Conservation (phyloP, 2,329 filamentous ascomycete species). For the Cercospora beticola region DNA sequence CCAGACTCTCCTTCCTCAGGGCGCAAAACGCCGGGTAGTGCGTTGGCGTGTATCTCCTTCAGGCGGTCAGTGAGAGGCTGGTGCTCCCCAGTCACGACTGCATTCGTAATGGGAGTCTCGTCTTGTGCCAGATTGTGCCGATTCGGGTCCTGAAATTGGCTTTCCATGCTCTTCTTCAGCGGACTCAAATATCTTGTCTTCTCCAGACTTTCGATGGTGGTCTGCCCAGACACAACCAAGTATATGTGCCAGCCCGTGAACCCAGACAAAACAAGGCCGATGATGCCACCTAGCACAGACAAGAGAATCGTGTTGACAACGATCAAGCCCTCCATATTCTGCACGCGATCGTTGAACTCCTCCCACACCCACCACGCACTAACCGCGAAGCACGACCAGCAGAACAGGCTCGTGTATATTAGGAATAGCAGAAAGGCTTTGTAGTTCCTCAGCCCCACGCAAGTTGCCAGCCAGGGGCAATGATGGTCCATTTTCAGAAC, state of each 20-base stretch:
- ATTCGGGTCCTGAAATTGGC: conserved; percentile 49
- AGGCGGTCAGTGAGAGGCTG: conserved; percentile 65
- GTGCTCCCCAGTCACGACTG: conserved; percentile 20
- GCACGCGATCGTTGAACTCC: conserved; percentile 70
- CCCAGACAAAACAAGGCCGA: conserved; percentile 81
- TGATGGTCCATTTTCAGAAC: conserved; percentile 99
- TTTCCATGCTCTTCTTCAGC: conserved; percentile 67
- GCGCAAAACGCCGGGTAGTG: conserved; percentile 73
- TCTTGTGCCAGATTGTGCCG: conserved; percentile 48
- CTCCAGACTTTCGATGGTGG: conserved; percentile 93
- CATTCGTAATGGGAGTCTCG: conserved; percentile 9
- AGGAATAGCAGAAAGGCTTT: conserved; percentile 93
- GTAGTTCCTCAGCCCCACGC: conserved; percentile 90
- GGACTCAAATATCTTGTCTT: conserved; percentile 92
- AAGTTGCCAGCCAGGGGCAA: conserved; percentile 96
- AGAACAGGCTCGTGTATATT: conserved; percentile 83
- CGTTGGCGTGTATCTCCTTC: conserved; percentile 78
- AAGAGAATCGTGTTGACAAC: conserved; percentile 90
- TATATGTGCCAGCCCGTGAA: conserved; percentile 93
- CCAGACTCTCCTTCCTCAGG: conserved; percentile 74
- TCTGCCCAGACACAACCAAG: conserved; percentile 75
- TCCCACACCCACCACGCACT: conserved; percentile 79
- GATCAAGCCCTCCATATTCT: conserved; percentile 70
- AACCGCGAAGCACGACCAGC: conserved; percentile 75
- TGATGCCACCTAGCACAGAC: conserved; percentile 83